These are phyloP conservation scores for Umbelopsis sp. DNA, from an alignment of 192 early-diverging fungal genomes.

Conservation along the genomic window DNA sequence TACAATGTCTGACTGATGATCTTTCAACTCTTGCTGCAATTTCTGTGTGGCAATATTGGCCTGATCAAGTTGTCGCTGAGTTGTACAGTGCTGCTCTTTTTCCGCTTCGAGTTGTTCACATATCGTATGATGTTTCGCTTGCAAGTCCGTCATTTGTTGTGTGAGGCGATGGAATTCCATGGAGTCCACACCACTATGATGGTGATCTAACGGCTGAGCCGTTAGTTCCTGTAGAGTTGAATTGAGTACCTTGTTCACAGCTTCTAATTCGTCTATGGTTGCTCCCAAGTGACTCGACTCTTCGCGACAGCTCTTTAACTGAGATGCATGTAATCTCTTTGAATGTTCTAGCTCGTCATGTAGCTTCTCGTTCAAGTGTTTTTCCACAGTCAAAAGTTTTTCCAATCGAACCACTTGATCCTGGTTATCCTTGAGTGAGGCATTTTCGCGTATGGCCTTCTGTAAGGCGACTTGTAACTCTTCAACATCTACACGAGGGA, in stretches of 20 bases:
- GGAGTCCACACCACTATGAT: not conserved
- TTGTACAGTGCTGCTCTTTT: not conserved
- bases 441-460: not conserved
- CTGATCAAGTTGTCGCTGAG: not conserved
- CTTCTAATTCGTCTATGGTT: slow-evolving; percentile 2
- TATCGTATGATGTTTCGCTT: not conserved
- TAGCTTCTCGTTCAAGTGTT: not conserved
- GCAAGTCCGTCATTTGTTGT: not conserved
- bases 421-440: not conserved
- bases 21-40: not conserved
- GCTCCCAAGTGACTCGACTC: not conserved
- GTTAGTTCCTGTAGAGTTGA: not conserved
- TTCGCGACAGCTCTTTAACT: not conserved
- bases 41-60: not conserved
- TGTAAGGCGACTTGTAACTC: not conserved
- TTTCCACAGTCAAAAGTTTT: not conserved
- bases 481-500: not conserved
- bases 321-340: not conserved
- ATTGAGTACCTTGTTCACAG: not conserved
- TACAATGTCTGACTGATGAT: not conserved
- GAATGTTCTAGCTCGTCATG: not conserved
- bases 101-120: not conserved
- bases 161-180: not conserved
- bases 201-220: not conserved
- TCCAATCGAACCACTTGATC: slow-evolving; percentile 2